phyloP scores from a whole-genome alignment of 176 grass and related monocot genomes.

The Carex cristatella region DNA sequence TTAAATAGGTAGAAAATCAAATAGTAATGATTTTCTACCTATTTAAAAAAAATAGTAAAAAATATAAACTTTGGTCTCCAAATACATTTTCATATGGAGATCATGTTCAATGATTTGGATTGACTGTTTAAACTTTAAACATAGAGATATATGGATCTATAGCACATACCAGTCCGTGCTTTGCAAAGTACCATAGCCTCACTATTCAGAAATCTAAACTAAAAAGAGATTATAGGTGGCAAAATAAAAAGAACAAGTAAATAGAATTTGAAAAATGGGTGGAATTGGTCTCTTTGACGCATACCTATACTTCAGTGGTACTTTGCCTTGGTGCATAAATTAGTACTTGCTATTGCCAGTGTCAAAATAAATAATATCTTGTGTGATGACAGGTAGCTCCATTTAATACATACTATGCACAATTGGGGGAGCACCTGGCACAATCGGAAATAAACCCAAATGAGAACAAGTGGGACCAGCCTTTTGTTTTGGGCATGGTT shows the following conservation, averaged over 20 bases:
- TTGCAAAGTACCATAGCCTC: too few species aligned
- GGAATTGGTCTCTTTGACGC: background rate
- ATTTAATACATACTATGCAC: slow-evolving; percentile 92
- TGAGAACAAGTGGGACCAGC: slow-evolving; percentile 90
- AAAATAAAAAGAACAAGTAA: background rate
- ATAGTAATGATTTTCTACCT: too few species aligned
- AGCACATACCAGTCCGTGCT: too few species aligned
- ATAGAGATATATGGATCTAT: too few species aligned
- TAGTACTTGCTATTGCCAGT: background rate
- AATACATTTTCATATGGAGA: too few species aligned
- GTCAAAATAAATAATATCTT: slow-evolving; percentile 18
- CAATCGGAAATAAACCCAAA: slow-evolving; percentile 70
- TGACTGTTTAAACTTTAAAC: too few species aligned
- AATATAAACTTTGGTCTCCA: too few species aligned
- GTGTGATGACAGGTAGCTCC: slow-evolving; percentile 73
- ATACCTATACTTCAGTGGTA: background rate
- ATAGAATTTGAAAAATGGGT: background rate
- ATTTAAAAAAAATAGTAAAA: too few species aligned
- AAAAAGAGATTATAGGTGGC: background rate
- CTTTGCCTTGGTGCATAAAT: background rate
- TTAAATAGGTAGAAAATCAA: too few species aligned
- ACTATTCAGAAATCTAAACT: background rate
- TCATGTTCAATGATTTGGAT: too few species aligned
- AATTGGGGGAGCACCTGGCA: slow-evolving; percentile 58
- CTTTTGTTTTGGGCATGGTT: slow-evolving; percentile 80